Evolutionary conservation across 768 basidiomycete genomes (phyloP).

Genomic region (Boletus barrowsii): DNA sequence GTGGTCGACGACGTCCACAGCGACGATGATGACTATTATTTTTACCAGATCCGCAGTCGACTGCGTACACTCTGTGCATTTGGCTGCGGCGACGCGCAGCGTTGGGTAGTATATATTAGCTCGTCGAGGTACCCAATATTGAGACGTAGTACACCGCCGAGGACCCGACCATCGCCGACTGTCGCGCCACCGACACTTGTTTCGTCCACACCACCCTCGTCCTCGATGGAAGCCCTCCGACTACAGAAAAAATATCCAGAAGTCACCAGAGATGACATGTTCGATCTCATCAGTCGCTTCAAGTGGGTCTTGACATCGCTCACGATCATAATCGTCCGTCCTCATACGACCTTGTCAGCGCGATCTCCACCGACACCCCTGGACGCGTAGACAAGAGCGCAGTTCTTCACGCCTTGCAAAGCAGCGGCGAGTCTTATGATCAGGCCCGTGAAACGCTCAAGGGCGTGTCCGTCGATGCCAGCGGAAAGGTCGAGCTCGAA

Average conservation of each 20-base stretch:
- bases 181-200: neutral
- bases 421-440: slow-evolving; percentile 87
- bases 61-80: neutral
- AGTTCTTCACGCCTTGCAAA: slow-evolving; percentile 75
- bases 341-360: slow-evolving; percentile 37
- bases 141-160: too few relatives aligned
- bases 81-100: slow-evolving; percentile 1
- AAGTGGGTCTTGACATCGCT: slow-evolving; percentile 59
- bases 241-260: slow-evolving; percentile 92
- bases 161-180: too few relatives aligned
- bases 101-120: neutral
- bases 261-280: slow-evolving; percentile 90
- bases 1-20: too few relatives aligned
- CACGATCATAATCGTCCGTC: neutral
- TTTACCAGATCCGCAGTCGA: neutral
- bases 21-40: too few relatives aligned
- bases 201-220: slow-evolving; percentile 8
- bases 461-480: slow-evolving; percentile 89
- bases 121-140: too few relatives aligned
- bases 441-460: slow-evolving; percentile 87
- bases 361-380: slow-evolving; percentile 73
- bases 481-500: slow-evolving; percentile 93
- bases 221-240: slow-evolving; percentile 74
- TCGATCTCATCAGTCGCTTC: slow-evolving; percentile 91
- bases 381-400: slow-evolving; percentile 81